Percentiles rank a stretch among this genome's conserved stretches.
Conservation (phyloP, 495 filamentous ascomycete species). For the Neurospora cerealis region DNA sequence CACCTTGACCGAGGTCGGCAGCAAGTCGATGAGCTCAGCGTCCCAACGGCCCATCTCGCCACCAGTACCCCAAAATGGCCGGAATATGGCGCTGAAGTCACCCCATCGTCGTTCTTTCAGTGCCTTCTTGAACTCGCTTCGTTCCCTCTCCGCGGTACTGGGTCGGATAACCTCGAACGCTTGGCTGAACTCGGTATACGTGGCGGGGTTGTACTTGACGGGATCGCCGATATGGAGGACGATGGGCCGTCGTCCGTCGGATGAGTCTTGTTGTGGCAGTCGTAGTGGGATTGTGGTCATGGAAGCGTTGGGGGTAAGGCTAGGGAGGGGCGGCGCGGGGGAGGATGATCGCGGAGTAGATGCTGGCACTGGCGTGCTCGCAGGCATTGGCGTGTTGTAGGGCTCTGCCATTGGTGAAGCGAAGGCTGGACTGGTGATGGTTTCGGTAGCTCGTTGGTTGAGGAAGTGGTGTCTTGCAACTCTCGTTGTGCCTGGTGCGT, state of each 20-base stretch:
- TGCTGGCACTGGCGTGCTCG: conserved; percentile 32
- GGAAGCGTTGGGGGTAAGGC: conserved; percentile 12
- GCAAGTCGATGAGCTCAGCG: conserved; percentile 52
- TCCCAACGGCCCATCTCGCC: conserved; percentile 76
- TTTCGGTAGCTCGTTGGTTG: background rate
- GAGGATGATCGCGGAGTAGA: conserved; percentile 33
- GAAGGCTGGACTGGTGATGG: background rate
- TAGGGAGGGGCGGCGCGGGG: conserved; percentile 25
- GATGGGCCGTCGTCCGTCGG: conserved; percentile 17
- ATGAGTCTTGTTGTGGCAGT: conserved; percentile 1
- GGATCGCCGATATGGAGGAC: conserved; percentile 62
- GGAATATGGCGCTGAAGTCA: conserved; percentile 61
- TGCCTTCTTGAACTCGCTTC: conserved; percentile 51
- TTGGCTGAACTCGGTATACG: conserved; percentile 44
- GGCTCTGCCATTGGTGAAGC: conserved; percentile 33
- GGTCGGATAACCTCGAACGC: conserved; percentile 52
- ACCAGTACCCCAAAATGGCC: conserved; percentile 71
- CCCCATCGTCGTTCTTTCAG: conserved; percentile 57
- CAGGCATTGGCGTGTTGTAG: conserved; percentile 37
- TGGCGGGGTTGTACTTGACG: conserved; percentile 54
- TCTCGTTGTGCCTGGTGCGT: background rate
- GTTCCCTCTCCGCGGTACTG: conserved; percentile 36
- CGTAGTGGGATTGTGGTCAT: conserved; percentile 9
- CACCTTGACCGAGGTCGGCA: conserved; percentile 55
- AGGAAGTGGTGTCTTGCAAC: background rate